A percentile compares a stretch with the other conserved stretches of the same genome.
phyloP scores from a whole-genome alignment of 495 filamentous ascomycete genomes.

The Rhizodiscina lignyota region DNA sequence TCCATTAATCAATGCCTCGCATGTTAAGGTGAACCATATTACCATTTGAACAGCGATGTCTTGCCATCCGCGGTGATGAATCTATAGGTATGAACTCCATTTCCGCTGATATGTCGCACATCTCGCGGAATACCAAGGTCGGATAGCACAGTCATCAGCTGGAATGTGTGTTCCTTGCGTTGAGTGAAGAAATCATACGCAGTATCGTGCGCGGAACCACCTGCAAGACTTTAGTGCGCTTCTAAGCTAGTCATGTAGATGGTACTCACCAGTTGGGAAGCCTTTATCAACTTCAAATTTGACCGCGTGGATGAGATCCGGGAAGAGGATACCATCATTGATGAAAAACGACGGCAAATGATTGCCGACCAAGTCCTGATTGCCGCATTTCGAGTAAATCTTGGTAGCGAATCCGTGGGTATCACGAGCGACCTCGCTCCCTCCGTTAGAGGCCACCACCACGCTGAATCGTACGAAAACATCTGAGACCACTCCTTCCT shows the following conservation, averaged over 20 bases:
- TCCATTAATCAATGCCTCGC: too few species aligned
- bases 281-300: slow-evolving; percentile 38
- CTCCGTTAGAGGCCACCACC: slow-evolving; percentile 38
- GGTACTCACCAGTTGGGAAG: too few species aligned
- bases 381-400: slow-evolving; percentile 70
- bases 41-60: slow-evolving; percentile 53
- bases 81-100: slow-evolving; percentile 70
- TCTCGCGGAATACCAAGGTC: not conserved
- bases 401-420: slow-evolving; percentile 70
- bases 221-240: too few species aligned
- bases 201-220: slow-evolving; percentile 45
- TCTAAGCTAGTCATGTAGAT: too few species aligned
- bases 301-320: slow-evolving; percentile 60
- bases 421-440: slow-evolving; percentile 66
- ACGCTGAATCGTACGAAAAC: slow-evolving; percentile 23
- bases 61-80: slow-evolving; percentile 52
- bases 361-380: slow-evolving; percentile 54
- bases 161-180: not conserved
- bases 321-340: slow-evolving; percentile 50
- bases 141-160: not conserved
- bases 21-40: slow-evolving; percentile 22
- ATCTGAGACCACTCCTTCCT: slow-evolving; percentile 49
- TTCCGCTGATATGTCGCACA: slow-evolving; percentile 71
- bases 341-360: slow-evolving; percentile 56
- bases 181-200: slow-evolving; percentile 34